Percentiles rank a stretch among this genome's conserved stretches.
Conservation (phyloP, 78 protist genomes). For the Bigelowiella natans region DNA sequence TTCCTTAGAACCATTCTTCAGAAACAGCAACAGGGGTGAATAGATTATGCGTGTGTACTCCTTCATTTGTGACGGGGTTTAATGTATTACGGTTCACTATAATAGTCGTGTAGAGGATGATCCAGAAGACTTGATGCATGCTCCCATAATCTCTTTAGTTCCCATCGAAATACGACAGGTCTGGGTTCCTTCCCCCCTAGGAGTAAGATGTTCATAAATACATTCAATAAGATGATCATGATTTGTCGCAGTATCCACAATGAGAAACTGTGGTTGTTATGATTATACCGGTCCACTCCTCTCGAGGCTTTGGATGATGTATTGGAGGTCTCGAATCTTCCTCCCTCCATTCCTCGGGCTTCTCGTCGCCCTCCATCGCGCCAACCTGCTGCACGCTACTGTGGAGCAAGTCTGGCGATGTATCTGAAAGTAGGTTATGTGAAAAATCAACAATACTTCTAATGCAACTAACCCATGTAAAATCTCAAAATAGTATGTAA, state of each 20-base stretch:
- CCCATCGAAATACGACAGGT: not conserved
- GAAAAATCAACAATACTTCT: no score
- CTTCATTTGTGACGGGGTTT: not conserved
- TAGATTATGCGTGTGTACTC: not conserved
- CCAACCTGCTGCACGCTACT: no score
- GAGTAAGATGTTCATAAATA: no score
- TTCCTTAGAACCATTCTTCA: not conserved
- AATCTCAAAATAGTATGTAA: no score
- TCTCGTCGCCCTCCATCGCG: no score
- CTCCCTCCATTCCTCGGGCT: not conserved
- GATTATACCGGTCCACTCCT: not conserved
- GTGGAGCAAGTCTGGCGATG: no score
- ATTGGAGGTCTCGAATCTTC: not conserved
- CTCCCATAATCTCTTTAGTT: not conserved
- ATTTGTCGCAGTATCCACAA: no score
- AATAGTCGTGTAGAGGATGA: not conserved
- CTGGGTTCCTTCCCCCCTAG: not conserved
- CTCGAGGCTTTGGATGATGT: not conserved
- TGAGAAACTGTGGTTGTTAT: no score
- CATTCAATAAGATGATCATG: no score
- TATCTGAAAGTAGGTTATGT: no score
- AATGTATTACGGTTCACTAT: not conserved
- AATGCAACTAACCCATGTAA: no score
- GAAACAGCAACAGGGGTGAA: not conserved
- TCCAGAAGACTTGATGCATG: not conserved